phyloP scores from a whole-genome alignment of 805 yeast species.

The Cyberlindnera xishuangbannaensis region DNA sequence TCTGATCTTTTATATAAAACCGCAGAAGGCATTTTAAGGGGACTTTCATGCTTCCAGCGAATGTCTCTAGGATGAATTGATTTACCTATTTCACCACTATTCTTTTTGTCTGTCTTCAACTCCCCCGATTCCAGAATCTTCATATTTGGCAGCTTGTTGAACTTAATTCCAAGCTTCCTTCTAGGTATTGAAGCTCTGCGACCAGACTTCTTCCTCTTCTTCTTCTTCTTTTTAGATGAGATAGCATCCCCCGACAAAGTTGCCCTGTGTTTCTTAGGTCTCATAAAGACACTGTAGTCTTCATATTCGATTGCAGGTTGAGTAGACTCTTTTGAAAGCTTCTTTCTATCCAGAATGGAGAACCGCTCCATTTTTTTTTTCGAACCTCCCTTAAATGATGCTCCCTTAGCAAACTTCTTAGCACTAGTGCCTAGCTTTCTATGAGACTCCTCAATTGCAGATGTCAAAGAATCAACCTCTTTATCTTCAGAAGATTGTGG shows the following conservation, averaged over 20 bases:
- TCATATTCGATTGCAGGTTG: background rate
- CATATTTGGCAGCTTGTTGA: too few species aligned
- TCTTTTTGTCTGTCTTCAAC: too few species aligned
- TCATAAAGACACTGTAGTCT: constrained; percentile 1
- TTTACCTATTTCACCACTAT: too few species aligned
- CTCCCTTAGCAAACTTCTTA: constrained; percentile 10
- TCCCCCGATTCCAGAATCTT: too few species aligned
- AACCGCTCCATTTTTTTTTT: constrained; percentile 5
- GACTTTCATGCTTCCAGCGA: too few species aligned
- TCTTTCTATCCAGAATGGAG: constrained; percentile 10
- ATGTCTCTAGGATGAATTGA: too few species aligned
- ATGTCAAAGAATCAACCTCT: background rate
- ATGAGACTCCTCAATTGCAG: constrained; percentile 1
- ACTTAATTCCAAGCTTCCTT: too few species aligned
- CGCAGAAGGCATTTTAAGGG: too few species aligned
- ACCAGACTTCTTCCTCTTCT: too few species aligned
- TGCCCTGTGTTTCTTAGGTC: constrained; percentile 7
- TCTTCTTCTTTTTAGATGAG: constrained; percentile 2
- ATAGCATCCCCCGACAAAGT: background rate
- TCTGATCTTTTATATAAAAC: too few species aligned
- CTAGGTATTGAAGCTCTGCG: too few species aligned
- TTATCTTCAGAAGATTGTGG: constrained; percentile 2
- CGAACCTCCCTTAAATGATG: constrained; percentile 4
- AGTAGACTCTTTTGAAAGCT: too few species aligned
- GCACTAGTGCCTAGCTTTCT: constrained; percentile 7